phyloP scores from a whole-genome alignment of 2,329 filamentous ascomycete genomes.

The Fusarium decemcellulare region DNA sequence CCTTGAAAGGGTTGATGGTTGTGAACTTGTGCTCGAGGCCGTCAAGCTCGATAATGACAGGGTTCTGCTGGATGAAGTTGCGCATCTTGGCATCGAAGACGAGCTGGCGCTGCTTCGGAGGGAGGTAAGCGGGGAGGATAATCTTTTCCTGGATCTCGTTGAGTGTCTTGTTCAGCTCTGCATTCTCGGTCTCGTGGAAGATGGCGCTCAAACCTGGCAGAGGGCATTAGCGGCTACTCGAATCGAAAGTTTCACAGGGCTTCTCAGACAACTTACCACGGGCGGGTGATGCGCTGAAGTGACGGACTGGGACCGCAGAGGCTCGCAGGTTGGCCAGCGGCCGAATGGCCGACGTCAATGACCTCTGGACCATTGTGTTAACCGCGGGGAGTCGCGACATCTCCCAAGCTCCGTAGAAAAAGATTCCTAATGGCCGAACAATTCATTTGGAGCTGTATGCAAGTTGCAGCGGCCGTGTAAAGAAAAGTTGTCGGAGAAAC shows the following conservation, averaged over 20 bases:
- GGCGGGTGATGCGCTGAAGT: constrained; percentile 50
- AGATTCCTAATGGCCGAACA: background rate
- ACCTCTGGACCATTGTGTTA: constrained; percentile 39
- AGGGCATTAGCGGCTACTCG: constrained; percentile 24
- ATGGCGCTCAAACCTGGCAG: constrained; percentile 53
- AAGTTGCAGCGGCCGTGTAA: constrained; percentile 18
- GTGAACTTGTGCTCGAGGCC: constrained; percentile 68
- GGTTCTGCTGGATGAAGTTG: constrained; percentile 66
- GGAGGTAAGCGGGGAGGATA: constrained; percentile 74
- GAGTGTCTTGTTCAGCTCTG: constrained; percentile 68
- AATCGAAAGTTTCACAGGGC: background rate
- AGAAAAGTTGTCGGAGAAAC: constrained; percentile 50
- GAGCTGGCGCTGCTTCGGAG: constrained; percentile 65
- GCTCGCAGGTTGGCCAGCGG: constrained; percentile 38
- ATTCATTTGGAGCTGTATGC: constrained; percentile 20
- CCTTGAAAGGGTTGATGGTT: constrained; percentile 58
- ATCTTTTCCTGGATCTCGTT: constrained; percentile 68
- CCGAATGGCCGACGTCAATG: constrained; percentile 46
- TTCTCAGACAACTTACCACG: constrained; percentile 44
- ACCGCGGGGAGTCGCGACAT: constrained; percentile 7
- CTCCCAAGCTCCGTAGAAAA: constrained; percentile 20
- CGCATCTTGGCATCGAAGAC: constrained; percentile 64
- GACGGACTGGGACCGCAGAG: constrained; percentile 27
- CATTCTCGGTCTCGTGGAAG: constrained; percentile 67
- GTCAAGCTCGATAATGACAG: constrained; percentile 71